Evolutionary conservation across 2,329 filamentous ascomycete genomes (phyloP), one percentile per base, ranked within the genome.

Genomic region (Purpureocillium lavendulum): DNA sequence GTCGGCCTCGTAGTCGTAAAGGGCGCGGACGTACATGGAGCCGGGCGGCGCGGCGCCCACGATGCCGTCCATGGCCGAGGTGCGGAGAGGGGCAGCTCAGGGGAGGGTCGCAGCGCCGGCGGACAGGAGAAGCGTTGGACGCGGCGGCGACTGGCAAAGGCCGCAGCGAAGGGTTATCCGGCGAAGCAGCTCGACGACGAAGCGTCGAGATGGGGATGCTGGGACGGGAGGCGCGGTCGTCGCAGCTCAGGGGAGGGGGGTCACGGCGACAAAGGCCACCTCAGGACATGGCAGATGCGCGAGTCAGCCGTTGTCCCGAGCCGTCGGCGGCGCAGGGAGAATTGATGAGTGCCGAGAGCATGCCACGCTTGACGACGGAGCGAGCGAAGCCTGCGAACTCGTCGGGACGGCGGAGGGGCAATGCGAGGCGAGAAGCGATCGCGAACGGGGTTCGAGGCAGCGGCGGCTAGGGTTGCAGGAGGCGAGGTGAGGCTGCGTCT

Each of bases 1-100:
- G 66, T 98, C 90, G 56, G 92, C 87, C 58, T 96, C 87, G 69
- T 97, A 98, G 69, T 96, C 87, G 71, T 97, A 98, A 47, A 97
- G 76, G 35, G 92, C 92, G 57, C 88, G 84, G 56, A 98, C 92
- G 59, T 92, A 97, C 71, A 96, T 82, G 56, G 81, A 78, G 59
- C 78, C 75, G 45, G 70, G 70, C 44, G 77, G 75, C 56, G 75
- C 69, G 48, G 73, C 70, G 46, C 73, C 71, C 52, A 75, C 66
- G 47, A 79, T 67, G 48, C 75, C 75, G 60, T 81, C 81, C 77
- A 82, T 82, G 53, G 49, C 40, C 37, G 12, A 30, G 29, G 11
- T 7, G 24, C 18, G 17, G 17, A 15, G 18, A 40, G 14, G 38
- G 12, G 37, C 11, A 6, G 29, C 29, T 14, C 11, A 30, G 29